Base-by-base conservation (phyloP, 306 rosid genomes). In the Rosa chinensis region DNA sequence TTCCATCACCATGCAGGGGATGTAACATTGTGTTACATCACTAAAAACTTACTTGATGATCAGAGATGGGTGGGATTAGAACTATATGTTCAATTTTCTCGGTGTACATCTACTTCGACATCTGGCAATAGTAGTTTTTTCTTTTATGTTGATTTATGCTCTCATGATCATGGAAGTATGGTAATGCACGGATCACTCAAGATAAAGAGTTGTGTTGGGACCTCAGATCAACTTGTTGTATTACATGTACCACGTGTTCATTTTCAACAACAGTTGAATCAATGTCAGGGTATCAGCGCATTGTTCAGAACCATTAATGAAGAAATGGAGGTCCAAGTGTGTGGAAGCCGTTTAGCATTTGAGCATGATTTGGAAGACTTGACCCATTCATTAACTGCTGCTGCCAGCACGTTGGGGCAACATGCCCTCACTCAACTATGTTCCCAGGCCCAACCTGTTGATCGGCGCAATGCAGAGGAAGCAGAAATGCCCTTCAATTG, bases 301-400 rank as follows among this genome's bases (percentile, higher is more conserved):
- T 55, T 75, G 16, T 66, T 66, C 18, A 45, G 63, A 16, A 21
- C 78, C 12, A 2, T 5, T 4, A 8, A 28, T 35, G 35, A 25
- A 6, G 75, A 45, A 6, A n/a, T 79, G 48, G 42, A 83, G 23
- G 83, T 72, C 7, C 75, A n/a, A 42, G 14, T 72, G 59, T 83
- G 81, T 21, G 86, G 86, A 11, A 69, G 62, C 56, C 63, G 66
- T 53, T 44, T 83, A 8, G 32, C 70, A n/a, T 79, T 50, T 0
- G 13, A 84, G 72, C 48, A 72, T 10, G 61, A 84, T 35, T 5
- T 76, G 56, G 13, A 23, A 53, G 71, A 25, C 5, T 17, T 76
- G 5, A 23, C 49, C 18, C 37, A 70, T n/a, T 23, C 44, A 49
- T 49, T 72, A 16, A 12, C 61, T 2, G 43, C 0, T 0, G 52